Evolutionary conservation across 345 rosid genomes (phyloP).

Genomic region (Bruguiera sexangula): DNA sequence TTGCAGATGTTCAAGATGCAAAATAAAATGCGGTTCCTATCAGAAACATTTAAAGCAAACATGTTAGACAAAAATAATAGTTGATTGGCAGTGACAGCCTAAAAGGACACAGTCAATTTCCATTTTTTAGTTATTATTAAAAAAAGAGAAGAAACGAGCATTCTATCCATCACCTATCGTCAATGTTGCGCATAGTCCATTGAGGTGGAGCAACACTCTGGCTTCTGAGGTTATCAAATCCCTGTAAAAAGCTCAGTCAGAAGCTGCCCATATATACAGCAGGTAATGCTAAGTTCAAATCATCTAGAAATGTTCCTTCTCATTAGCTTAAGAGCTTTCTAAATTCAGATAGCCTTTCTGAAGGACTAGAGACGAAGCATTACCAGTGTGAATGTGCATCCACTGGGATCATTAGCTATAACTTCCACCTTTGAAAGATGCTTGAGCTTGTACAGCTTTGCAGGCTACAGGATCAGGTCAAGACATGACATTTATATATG

Average conservation of each 20-base stretch:
- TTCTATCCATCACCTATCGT: slow-evolving; percentile 63
- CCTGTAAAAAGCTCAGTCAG: slow-evolving; percentile 54
- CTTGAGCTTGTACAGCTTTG: slow-evolving; percentile 89
- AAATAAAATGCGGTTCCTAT: slow-evolving; percentile 70
- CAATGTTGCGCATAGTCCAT: slow-evolving; percentile 97
- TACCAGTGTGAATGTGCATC: slow-evolving; percentile 94
- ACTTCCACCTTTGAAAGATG: slow-evolving; percentile 96
- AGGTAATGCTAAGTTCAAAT: not conserved
- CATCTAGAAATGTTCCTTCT: slow-evolving; percentile 1
- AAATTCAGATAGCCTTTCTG: slow-evolving; percentile 4
- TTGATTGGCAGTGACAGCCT: too few relatives aligned
- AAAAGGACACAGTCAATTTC: too few relatives aligned
- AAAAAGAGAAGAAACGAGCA: not conserved
- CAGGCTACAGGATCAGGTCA: slow-evolving; percentile 53
- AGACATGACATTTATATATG: not conserved
- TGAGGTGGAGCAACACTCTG: slow-evolving; percentile 97
- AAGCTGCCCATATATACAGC: not conserved
- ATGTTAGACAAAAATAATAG: too few relatives aligned
- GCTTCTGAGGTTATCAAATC: slow-evolving; percentile 97
- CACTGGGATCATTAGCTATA: slow-evolving; percentile 90
- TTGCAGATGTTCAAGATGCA: slow-evolving; percentile 73
- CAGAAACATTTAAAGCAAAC: too few relatives aligned
- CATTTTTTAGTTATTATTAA: too few relatives aligned
- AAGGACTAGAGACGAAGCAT: slow-evolving; percentile 13
- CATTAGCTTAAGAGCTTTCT: slow-evolving; percentile 17